Percentiles rank a stretch among this genome's conserved stretches.
Evolutionary conservation across 106 monocot species (phyloP).

Genomic region (Dendrobium huoshanense): DNA sequence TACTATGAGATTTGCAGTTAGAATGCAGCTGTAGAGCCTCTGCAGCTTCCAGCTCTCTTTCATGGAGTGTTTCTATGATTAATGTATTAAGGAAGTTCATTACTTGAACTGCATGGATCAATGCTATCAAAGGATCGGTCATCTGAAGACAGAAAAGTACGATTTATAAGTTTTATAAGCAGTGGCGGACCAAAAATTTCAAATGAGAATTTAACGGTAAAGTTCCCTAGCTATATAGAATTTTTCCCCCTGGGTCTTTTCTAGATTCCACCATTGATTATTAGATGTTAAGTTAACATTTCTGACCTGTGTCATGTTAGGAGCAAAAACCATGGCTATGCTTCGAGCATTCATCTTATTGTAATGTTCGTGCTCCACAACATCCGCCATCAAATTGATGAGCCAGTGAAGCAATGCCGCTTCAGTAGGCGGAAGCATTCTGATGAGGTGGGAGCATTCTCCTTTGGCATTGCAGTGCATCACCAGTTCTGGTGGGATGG

Average conservation of each 20-base stretch:
- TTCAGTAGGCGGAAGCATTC: conserved; percentile 51
- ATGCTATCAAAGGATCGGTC: conserved; percentile 85
- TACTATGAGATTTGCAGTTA: conserved; percentile 28
- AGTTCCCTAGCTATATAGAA: neutral
- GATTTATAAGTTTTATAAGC: neutral
- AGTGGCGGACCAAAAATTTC: neutral
- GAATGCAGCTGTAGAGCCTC: conserved; percentile 16
- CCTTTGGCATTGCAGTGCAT: conserved; percentile 80
- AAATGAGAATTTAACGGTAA: neutral
- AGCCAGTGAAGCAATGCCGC: conserved; percentile 81
- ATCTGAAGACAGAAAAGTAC: conserved; percentile 32
- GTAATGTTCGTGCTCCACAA: conserved; percentile 57
- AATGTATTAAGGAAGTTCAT: conserved; percentile 89
- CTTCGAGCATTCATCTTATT: conserved; percentile 98
- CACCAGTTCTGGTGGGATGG: conserved; percentile 69
- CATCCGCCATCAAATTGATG: conserved; percentile 85
- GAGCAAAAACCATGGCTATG: conserved; percentile 96
- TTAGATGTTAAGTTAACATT: neutral
- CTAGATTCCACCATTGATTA: too few species aligned
- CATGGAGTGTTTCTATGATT: conserved; percentile 48
- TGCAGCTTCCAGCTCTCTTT: conserved; percentile 42
- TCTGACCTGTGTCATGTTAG: conserved; percentile 90
- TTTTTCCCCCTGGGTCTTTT: too few species aligned
- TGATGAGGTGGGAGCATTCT: conserved; percentile 51
- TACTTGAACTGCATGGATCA: conserved; percentile 86